Base-by-base conservation (phyloP, 768 basidiomycete genomes). In the Pulveroboletus ravenelii region DNA sequence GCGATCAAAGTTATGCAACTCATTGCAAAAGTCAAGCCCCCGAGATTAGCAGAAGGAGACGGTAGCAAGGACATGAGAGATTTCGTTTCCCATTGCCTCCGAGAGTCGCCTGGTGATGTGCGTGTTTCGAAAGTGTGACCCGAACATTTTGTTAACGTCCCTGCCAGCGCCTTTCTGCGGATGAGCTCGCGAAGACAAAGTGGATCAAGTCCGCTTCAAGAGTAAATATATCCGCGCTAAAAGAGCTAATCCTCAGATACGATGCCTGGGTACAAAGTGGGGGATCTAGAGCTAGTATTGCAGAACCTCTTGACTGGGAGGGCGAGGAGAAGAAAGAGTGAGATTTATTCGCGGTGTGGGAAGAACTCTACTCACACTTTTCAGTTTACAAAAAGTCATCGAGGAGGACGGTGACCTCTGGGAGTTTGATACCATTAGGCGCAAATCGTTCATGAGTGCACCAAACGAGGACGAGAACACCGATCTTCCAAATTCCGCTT, bases 61-160 rank as follows among this genome's bases (percentile, higher is more conserved):
- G 93, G 88, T 52, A 84, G 82, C 41, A 87, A 83, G 61, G 88
- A 91, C 51, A 84, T 97, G 79, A 77, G 85, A 27, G 93, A 96
- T 44, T 97, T 98, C 56, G 79, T 97, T 62, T 74, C 84, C 2
- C 75, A 76, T 50, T 94, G 91, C 65, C 74, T 99, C 52, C 83
- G 83, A 60, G 90, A 93, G 61, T 80, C 79, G 29, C 88, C 96
- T 1, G 71, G 65, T 34, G 88, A 93, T 63, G 93, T 93, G 63
- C 52, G 80, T 64, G 13, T 38, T 14, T 35, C 10, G 50, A 42
- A 23, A 48, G 37, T 34, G 29, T 30, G 13, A 10, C 40, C 35
- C 18, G 10, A 36, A 10, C 32, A 48, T 18, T 59, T 47, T 31
- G 3, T 48, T 56, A 29, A 62, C 36, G 10, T 42, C 34, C 23